Evolutionary conservation across 2,329 filamentous ascomycete species (phyloP).

Genomic region (Xylaria digitata): DNA sequence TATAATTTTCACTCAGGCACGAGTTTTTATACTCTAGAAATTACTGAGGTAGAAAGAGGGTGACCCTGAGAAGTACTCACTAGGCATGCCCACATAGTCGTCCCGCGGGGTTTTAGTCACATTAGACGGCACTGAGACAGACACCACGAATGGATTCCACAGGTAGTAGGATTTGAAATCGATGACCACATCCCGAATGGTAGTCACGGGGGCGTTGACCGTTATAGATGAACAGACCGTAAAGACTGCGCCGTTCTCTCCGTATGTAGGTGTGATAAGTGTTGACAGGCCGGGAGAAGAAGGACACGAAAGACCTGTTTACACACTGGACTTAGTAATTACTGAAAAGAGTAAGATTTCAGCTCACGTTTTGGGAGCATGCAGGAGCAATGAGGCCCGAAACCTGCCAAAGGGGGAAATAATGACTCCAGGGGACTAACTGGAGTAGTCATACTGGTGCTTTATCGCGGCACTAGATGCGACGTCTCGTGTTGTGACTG

Average conservation of each 20-base stretch:
- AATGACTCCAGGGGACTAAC: no score
- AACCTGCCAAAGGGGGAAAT: no score
- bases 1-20: no score
- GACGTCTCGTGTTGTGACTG: not conserved
- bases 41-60: not conserved
- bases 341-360: no score
- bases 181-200: conserved; percentile 42
- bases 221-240: conserved; percentile 44
- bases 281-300: conserved; percentile 11
- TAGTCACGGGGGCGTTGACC: conserved; percentile 36
- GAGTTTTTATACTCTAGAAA: no score
- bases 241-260: conserved; percentile 41
- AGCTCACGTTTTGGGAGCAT: no score
- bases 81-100: conserved; percentile 44
- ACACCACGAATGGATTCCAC: conserved; percentile 47
- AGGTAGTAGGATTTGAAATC: conserved; percentile 43
- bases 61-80: not conserved
- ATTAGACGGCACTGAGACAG: conserved; percentile 41
- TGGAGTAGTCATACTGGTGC: conserved; percentile 30
- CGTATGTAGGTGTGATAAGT: conserved; percentile 40
- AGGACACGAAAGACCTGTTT: conserved; percentile 33
- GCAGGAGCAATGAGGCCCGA: no score
- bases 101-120: conserved; percentile 41
- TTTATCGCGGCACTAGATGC: not conserved
- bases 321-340: no score